Percentiles rank a stretch among this genome's conserved stretches.
Conservation (phyloP, 805 yeast species). For the Candida nanaspora region DNA sequence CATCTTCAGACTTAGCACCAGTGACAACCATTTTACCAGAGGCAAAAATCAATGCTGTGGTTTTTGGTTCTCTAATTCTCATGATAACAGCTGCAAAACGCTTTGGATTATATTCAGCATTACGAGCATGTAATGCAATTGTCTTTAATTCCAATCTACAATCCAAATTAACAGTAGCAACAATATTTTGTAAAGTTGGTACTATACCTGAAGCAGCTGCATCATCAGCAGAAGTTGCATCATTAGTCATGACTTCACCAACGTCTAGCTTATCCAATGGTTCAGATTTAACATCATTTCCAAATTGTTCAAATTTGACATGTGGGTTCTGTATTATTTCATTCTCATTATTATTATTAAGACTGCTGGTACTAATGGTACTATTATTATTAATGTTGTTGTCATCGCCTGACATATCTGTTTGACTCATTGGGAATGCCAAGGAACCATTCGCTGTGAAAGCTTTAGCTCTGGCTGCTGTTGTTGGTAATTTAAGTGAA, state of each 20-base stretch:
- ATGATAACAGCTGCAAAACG: slow-evolving; percentile 99
- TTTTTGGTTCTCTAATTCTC: slow-evolving; percentile 98
- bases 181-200: slow-evolving; percentile 92
- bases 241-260: slow-evolving; percentile 8
- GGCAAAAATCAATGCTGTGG: slow-evolving; percentile 95
- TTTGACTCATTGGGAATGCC: slow-evolving; percentile 51
- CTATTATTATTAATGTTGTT: slow-evolving; percentile 2
- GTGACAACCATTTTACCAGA: slow-evolving; percentile 99
- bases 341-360: slow-evolving; percentile 1
- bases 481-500: slow-evolving; percentile 66
- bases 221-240: slow-evolving; percentile 37
- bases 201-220: slow-evolving; percentile 90
- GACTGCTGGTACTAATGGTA: slow-evolving; percentile 5
- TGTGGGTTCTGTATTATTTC: no score
- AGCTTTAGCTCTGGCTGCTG: slow-evolving; percentile 69
- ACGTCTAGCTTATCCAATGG: slow-evolving; percentile 8
- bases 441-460: slow-evolving; percentile 63
- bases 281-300: no score
- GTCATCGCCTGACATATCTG: slow-evolving; percentile 12
- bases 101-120: slow-evolving; percentile 97
- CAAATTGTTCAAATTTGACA: background rate
- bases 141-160: slow-evolving; percentile 95
- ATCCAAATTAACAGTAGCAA: slow-evolving; percentile 94
- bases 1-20: slow-evolving; percentile 98
- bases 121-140: slow-evolving; percentile 96